Evolutionary conservation across 2,329 filamentous ascomycete species (phyloP).

Genomic region (Exophiala sp.): DNA sequence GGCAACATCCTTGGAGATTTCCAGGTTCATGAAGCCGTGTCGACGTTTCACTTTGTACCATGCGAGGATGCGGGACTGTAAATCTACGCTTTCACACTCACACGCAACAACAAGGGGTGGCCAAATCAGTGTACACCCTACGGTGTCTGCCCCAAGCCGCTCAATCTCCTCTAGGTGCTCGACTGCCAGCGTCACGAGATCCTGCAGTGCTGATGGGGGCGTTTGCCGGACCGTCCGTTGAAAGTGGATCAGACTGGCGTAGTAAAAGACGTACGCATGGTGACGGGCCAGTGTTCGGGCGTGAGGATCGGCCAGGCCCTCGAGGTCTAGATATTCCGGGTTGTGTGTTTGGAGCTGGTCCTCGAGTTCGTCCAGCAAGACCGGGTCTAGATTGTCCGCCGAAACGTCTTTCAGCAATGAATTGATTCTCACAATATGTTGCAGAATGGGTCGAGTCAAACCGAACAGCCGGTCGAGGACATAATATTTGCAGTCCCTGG

Average conservation of each 20-base stretch:
- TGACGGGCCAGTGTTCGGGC: constrained; percentile 26
- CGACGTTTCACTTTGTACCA: constrained; percentile 33
- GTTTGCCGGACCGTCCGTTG: constrained; percentile 32
- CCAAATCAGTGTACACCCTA: constrained; percentile 37
- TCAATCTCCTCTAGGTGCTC: constrained; percentile 34
- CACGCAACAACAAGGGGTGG: constrained; percentile 35
- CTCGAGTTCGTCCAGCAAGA: constrained; percentile 32
- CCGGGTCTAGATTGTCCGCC: background rate
- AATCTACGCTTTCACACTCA: constrained; percentile 31
- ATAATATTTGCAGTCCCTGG: constrained; percentile 25
- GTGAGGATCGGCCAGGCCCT: constrained; percentile 22
- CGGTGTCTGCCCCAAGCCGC: constrained; percentile 28
- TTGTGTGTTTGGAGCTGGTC: constrained; percentile 31
- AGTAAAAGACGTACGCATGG: constrained; percentile 34
- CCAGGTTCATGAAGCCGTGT: constrained; percentile 35
- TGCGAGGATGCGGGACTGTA: constrained; percentile 32
- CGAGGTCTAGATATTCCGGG: constrained; percentile 19
- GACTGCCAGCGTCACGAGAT: constrained; percentile 33
- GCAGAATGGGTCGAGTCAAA: constrained; percentile 29
- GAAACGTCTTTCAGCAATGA: constrained; percentile 27
- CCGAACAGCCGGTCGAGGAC: constrained; percentile 32
- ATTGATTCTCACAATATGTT: constrained; percentile 28
- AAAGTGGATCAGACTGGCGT: constrained; percentile 35
- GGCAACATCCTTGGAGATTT: constrained; percentile 33
- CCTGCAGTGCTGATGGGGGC: constrained; percentile 29